Percentiles rank a stretch among this genome's conserved stretches.
phyloP scores from a whole-genome alignment of 2,329 filamentous ascomycete genomes.

The Diaporthe eres region DNA sequence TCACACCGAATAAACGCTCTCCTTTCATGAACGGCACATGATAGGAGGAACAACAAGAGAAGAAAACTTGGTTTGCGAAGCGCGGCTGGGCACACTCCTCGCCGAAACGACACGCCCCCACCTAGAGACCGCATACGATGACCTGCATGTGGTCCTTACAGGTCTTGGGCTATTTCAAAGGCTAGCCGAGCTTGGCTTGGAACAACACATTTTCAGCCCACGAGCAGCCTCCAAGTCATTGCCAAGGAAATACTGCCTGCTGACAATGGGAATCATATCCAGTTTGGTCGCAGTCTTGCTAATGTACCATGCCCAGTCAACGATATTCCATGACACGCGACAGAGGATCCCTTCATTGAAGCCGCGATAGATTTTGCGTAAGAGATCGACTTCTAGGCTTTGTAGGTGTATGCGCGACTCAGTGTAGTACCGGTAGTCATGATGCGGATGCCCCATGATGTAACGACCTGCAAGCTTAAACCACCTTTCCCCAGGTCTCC shows the following conservation, averaged over 20 bases:
- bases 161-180: neutral
- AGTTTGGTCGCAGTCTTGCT: neutral
- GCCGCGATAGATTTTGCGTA: too few species aligned
- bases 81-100: conserved; percentile 9
- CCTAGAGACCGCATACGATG: neutral
- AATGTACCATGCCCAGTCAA: neutral
- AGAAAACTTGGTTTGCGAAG: conserved; percentile 3
- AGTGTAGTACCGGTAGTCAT: too few species aligned
- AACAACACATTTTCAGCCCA: neutral
- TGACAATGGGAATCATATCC: neutral
- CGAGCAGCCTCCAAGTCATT: neutral
- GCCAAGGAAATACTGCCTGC: neutral
- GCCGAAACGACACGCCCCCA: neutral
- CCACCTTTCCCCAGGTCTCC: neutral
- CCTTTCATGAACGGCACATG: neutral
- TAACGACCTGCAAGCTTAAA: neutral
- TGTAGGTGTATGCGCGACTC: neutral
- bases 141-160: neutral
- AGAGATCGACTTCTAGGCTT: neutral
- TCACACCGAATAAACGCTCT: neutral
- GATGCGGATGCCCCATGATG: neutral
- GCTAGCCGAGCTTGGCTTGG: neutral
- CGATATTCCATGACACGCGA: too few species aligned
- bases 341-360: neutral
- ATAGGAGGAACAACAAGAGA: conserved; percentile 5